Conservation (phyloP, 2,329 filamentous ascomycete genomes). For the Fusarium miscanthi region DNA sequence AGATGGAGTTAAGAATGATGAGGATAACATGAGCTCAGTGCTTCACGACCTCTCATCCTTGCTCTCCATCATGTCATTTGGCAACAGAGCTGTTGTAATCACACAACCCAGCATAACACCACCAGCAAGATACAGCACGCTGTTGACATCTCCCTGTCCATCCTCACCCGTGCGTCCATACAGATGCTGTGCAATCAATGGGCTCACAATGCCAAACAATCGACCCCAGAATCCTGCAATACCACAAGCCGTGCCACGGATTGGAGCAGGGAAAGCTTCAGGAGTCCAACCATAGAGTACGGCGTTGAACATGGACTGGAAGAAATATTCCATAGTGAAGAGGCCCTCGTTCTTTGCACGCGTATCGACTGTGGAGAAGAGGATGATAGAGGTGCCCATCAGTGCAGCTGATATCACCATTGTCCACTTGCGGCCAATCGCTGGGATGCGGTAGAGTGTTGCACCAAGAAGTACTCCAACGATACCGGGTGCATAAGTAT, state of each 20-base stretch:
- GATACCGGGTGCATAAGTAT: slow-evolving; percentile 64
- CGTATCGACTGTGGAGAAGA: slow-evolving; percentile 56
- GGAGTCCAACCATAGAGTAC: slow-evolving; percentile 62
- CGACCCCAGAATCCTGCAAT: slow-evolving; percentile 69
- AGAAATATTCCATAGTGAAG: slow-evolving; percentile 57
- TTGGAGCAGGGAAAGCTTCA: slow-evolving; percentile 66
- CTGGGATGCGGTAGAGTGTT: slow-evolving; percentile 53
- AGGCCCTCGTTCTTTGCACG: slow-evolving; percentile 53
- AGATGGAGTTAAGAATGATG: too few relatives aligned
- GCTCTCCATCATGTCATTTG: slow-evolving; percentile 52
- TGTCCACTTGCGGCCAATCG: slow-evolving; percentile 56
- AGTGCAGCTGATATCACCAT: slow-evolving; percentile 57
- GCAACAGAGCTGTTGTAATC: slow-evolving; percentile 61
- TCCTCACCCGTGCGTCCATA: slow-evolving; percentile 46
- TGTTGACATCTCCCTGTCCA: slow-evolving; percentile 56
- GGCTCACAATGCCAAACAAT: slow-evolving; percentile 67
- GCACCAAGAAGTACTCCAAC: slow-evolving; percentile 62
- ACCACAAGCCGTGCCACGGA: slow-evolving; percentile 66
- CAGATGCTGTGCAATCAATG: slow-evolving; percentile 63
- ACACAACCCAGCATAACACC: slow-evolving; percentile 65
- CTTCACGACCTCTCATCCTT: slow-evolving; percentile 44
- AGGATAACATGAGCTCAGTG: too few relatives aligned
- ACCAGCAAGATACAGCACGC: slow-evolving; percentile 66
- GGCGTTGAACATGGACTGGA: slow-evolving; percentile 55
- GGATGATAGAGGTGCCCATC: slow-evolving; percentile 59